Evolutionary conservation across 208 protist species (phyloP), one percentile per base, ranked within the genome.

Genomic region (Leishmania gerbilli): DNA sequence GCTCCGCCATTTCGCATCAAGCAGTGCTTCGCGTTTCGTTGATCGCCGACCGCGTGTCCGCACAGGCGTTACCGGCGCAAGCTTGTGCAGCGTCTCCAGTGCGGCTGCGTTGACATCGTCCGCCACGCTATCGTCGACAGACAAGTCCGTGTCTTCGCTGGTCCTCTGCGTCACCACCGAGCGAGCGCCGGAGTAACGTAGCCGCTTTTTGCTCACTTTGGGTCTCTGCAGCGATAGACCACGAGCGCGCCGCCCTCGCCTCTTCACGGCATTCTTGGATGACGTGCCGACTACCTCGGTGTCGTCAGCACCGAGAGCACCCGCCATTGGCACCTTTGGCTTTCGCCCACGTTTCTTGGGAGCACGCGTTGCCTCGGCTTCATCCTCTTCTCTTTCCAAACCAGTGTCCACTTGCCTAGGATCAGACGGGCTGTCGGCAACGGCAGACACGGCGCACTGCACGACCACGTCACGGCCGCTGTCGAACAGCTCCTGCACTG

Each of bases 371-470:
- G 40, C 65, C 19, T 34, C 34, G 34, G 40, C 24, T 27, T 55
- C 69, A 27, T 69, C 15, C 53, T 56, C 27, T 27, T 55, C 9
- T 24, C 40, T 13, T 3, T 21, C 31, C 13, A 42, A 3, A 0
- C 15, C 71, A 76, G 21, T 49, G 31, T 40, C 71, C 27, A 37
- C 0, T 9, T 60, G 15, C 49, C 3, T 0, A 51, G 42, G 68
- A n/a, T 31, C 68, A 53, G 68, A 51, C 24, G 21, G 19, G 24
- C 68, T 27, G 24, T 2, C n/a, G 6, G 34, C 75, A 37, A 13
- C 27, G 6, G 55, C 40, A 27, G 74, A 55, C 27, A 83, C 72
- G 9, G 60, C 67, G 56, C 80, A 83, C 74, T 83, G 74, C 21
- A 83, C 60, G 1, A 79, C 37, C 19, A 60, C 74, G 40, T 83